Evolutionary conservation across 495 filamentous ascomycete genomes (phyloP), one percentile per base, ranked within the genome.

Genomic region (Aspergillus egyptiacus): DNA sequence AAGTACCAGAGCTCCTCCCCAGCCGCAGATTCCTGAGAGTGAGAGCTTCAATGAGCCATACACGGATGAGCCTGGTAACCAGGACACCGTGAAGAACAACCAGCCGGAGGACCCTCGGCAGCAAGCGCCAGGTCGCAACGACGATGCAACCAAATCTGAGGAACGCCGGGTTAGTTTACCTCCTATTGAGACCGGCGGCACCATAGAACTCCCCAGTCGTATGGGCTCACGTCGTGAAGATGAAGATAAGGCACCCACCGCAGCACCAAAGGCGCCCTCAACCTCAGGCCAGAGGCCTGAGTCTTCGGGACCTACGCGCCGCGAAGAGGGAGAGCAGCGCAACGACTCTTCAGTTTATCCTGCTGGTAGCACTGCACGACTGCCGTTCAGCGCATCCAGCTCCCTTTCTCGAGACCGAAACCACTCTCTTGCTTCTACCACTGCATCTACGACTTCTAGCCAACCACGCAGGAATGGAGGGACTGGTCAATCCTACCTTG

Each of bases 1-100:
- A 59, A 95, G 89, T 58, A 76, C 87, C 32, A 77, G 89, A 55
- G 75, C 78, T 15, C 80, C 80, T 25, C 75, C 74, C 3, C 65
- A 67, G 15, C 65, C 74, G 3, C 65, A 66, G 15, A 59, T 71
- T 38, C 57, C 62, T 6, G 56, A 64, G 5, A 64, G 47, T 7
- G 61, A 61, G 15, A 58, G 58, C 15, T 84, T 79, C 72, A 74
- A 56, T 65, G 81, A 52, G 62, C 78, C 55, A 65, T 88, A 84
- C 68, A 63, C 70, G 7, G 80, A 81, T 42, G 78, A 80, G 8
- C 78, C 79, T 17, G 74, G 74, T 9, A 76, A 64, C 46, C 51
- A 53, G 8, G 52, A 35, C 3, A 48, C 53, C n/a, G 50, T 45
- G 1, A 46, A 55, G 8, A 62, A 65, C 47, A 63, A 59, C n/a